Conservation (phyloP, 129 eudicot species). For the Flaveria sonorensis region DNA sequence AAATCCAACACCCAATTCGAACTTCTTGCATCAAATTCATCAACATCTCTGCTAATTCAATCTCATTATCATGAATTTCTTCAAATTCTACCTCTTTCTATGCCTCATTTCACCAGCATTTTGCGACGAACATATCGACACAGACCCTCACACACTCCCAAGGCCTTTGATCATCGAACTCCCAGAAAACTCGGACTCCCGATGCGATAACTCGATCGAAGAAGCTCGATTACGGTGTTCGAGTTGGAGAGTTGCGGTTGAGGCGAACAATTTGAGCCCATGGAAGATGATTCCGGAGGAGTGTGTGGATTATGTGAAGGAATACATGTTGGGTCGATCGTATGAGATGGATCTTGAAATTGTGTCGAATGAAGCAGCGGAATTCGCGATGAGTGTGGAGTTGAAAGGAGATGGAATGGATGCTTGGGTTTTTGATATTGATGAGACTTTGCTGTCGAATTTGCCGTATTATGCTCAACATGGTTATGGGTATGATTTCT, state of each 20-base stretch:
- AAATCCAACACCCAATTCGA: background rate
- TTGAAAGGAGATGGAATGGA: constrained; percentile 64
- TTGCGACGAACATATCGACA: background rate
- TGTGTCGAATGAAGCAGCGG: constrained; percentile 57
- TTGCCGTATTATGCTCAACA: constrained; percentile 82
- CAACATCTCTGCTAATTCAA: background rate
- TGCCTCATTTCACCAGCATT: background rate
- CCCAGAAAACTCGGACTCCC: constrained; percentile 28
- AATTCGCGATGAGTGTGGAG: constrained; percentile 46
- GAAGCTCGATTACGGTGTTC: constrained; percentile 47
- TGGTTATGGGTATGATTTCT: constrained; percentile 71
- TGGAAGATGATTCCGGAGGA: constrained; percentile 80
- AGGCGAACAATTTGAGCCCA: constrained; percentile 75
- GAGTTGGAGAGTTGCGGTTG: constrained; percentile 87
- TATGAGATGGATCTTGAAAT: constrained; percentile 62
- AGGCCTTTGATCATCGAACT: constrained; percentile 39
- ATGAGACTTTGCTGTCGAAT: constrained; percentile 94
- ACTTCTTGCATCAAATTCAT: background rate
- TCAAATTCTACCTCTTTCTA: background rate
- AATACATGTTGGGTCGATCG: constrained; percentile 47
- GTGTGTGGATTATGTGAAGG: constrained; percentile 70
- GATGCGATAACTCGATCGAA: constrained; percentile 11
- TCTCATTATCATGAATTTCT: background rate
- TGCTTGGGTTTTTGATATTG: constrained; percentile 92
- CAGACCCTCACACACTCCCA: background rate